Conservation (phyloP, 2,329 filamentous ascomycete genomes). For the Cytospora mali region DNA sequence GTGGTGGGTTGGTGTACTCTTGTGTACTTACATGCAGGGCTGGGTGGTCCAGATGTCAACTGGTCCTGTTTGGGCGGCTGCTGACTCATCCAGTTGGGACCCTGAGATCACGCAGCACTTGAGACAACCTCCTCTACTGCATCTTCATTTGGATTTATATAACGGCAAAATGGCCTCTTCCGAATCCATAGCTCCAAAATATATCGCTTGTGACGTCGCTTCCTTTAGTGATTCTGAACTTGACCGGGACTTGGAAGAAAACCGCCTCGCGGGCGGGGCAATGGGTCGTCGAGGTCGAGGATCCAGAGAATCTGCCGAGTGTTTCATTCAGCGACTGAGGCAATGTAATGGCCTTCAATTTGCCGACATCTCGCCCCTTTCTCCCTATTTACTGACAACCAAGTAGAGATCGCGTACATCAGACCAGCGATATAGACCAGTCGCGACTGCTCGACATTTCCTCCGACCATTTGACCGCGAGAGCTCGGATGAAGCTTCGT, state of each 20-base stretch:
- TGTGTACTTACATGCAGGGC: too few species aligned
- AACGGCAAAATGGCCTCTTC: background rate
- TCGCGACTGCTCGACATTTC: slow-evolving; percentile 10
- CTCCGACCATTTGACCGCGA: too few species aligned
- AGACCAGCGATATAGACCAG: background rate
- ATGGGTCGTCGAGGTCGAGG: background rate
- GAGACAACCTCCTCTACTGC: too few species aligned
- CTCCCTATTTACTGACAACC: background rate
- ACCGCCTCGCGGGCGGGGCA: slow-evolving; percentile 5
- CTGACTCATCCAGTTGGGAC: background rate
- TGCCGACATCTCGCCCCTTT: background rate
- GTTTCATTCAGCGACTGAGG: slow-evolving; percentile 5
- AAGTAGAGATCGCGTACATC: slow-evolving; percentile 4
- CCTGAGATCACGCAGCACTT: too few species aligned
- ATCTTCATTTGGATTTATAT: too few species aligned
- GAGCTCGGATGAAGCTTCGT: too few species aligned
- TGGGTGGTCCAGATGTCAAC: too few species aligned
- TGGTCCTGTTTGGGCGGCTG: too few species aligned
- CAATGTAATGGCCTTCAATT: too few species aligned
- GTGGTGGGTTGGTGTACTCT: too few species aligned
- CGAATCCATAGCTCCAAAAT: background rate
- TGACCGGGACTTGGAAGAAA: too few species aligned
- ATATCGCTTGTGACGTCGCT: background rate
- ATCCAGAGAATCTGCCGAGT: slow-evolving; percentile 4
- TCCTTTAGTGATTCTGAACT: slow-evolving; percentile 1